These are phyloP conservation scores for Scleroderma citrinum DNA, from an alignment of 768 basidiomycete genomes.

Conservation along the genomic window DNA sequence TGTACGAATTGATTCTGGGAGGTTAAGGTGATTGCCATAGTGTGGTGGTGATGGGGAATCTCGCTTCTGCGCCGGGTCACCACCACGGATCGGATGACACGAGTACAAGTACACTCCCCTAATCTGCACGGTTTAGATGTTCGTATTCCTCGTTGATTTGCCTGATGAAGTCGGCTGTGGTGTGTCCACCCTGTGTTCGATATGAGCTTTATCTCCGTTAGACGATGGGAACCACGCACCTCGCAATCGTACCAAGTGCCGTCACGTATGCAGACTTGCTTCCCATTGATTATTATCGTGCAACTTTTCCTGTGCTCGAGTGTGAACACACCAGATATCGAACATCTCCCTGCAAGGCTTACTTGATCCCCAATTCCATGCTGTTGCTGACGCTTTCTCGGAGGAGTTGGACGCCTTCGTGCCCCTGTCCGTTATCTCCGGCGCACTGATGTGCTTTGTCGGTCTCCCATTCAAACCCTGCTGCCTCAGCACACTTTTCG, in stretches of 20 bases:
- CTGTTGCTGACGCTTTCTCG: conserved; percentile 46
- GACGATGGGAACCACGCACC: conserved; percentile 36
- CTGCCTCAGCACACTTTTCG: conserved; percentile 55
- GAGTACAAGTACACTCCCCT: conserved; percentile 11
- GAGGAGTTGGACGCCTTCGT: conserved; percentile 62
- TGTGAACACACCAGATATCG: conserved; percentile 7
- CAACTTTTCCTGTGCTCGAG: conserved; percentile 64
- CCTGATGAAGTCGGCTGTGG: conserved; percentile 63
- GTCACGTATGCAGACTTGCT: conserved; percentile 69
- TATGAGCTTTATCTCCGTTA: conserved; percentile 23
- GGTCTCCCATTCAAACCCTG: conserved; percentile 63
- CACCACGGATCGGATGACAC: conserved; percentile 2
- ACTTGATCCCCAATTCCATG: conserved; percentile 54
- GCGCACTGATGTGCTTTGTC: conserved; percentile 53
- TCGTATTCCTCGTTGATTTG: conserved; percentile 74
- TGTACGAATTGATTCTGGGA: conserved; percentile 77
- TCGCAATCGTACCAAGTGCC: conserved; percentile 75
- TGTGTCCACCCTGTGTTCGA: conserved; percentile 61
- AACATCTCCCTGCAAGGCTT: conserved; percentile 16
- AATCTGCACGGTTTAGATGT: conserved; percentile 44
- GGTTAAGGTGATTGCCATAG: conserved; percentile 24
- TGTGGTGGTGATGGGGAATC: conserved; percentile 8
- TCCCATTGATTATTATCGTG: conserved; percentile 71
- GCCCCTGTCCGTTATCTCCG: conserved; percentile 52
- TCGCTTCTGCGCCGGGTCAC: conserved; percentile 12